phyloP scores from a whole-genome alignment of 345 rosid species.

The Salix udensis region DNA sequence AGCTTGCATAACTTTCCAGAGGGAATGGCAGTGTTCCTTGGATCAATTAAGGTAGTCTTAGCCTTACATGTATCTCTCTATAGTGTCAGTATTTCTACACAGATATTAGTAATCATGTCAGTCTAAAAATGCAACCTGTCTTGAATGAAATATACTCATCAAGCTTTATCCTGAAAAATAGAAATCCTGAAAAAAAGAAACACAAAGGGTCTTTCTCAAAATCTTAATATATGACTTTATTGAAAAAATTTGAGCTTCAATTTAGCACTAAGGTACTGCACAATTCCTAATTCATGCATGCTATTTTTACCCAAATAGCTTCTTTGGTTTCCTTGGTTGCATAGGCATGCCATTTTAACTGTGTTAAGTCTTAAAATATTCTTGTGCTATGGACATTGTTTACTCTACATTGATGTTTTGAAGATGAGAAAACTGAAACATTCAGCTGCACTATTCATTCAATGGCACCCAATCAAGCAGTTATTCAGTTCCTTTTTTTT shows the following conservation, averaged over 20 bases:
- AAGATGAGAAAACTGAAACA: neutral
- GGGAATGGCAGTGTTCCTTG: conserved; percentile 98
- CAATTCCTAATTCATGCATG: neutral
- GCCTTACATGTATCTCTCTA: neutral
- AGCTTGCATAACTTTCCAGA: conserved; percentile 99
- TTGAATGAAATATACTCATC: neutral
- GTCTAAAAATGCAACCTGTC: neutral
- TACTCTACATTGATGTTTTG: neutral
- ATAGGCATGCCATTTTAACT: neutral
- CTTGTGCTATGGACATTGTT: neutral
- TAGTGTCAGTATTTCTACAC: neutral
- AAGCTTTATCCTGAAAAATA: neutral
- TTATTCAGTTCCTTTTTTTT: neutral
- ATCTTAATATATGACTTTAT: neutral
- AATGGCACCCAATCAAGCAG: neutral
- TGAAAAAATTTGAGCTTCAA: neutral
- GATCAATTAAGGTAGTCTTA: conserved; percentile 80
- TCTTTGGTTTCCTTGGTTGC: neutral
- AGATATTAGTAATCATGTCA: neutral
- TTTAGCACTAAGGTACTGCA: neutral
- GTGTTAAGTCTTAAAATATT: neutral
- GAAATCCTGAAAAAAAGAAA: neutral
- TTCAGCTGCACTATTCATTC: neutral
- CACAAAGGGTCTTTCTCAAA: neutral
- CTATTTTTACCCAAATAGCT: neutral